Conservation (phyloP, 2,329 filamentous ascomycete species). For the Ramularia collo-cygni region DNA sequence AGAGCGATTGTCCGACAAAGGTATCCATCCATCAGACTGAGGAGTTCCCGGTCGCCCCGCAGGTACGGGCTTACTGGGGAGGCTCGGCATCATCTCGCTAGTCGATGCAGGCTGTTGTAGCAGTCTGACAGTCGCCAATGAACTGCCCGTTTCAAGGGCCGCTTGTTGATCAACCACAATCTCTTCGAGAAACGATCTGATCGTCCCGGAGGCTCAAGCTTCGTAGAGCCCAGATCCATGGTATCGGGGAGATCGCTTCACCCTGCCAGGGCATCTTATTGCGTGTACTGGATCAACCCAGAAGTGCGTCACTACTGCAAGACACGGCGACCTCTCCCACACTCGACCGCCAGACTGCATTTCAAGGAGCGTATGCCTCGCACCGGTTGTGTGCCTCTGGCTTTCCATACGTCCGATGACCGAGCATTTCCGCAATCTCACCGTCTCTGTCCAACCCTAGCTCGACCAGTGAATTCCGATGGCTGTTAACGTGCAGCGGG, state of each 20-base stretch:
- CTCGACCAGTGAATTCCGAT: neutral
- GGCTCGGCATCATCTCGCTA: conserved; percentile 1
- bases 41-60: neutral
- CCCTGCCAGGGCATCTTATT: too few relatives aligned
- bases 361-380: neutral
- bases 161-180: too few relatives aligned
- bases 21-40: neutral
- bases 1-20: neutral
- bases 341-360: neutral
- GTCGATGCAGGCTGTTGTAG: too few relatives aligned
- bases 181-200: too few relatives aligned
- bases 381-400: neutral
- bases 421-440: conserved; percentile 4
- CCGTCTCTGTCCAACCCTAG: neutral
- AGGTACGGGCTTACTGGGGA: neutral
- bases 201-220: too few relatives aligned
- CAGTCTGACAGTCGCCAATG: too few relatives aligned
- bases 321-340: neutral
- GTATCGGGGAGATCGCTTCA: too few relatives aligned
- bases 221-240: too few relatives aligned
- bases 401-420: neutral
- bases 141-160: too few relatives aligned
- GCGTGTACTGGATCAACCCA: too few relatives aligned
- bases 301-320: too few relatives aligned
- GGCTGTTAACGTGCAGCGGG: conserved; percentile 5